A percentile compares a stretch with the other conserved stretches of the same genome.
Conservation (phyloP, 2,329 filamentous ascomycete genomes). For the Trichophyton simii region DNA sequence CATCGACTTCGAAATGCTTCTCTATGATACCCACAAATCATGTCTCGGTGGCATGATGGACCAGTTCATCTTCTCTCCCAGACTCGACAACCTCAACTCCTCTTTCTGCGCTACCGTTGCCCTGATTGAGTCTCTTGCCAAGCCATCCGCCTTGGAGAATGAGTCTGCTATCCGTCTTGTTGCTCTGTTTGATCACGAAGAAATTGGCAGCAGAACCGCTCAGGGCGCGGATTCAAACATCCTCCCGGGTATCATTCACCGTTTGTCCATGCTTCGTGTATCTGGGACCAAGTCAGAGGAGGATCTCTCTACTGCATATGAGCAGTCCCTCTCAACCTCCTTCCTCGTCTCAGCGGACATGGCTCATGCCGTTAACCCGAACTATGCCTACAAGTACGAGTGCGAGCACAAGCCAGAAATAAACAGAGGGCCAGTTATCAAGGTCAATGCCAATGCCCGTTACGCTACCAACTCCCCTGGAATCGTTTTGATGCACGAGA, state of each 20-base stretch:
- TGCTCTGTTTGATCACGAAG: conserved; percentile 93
- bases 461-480: conserved; percentile 96
- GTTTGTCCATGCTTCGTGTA: conserved; percentile 67
- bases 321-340: conserved; percentile 80
- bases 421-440: conserved; percentile 94
- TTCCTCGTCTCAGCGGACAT: conserved; percentile 96
- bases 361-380: conserved; percentile 92
- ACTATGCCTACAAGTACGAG: conserved; percentile 89
- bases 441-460: conserved; percentile 93
- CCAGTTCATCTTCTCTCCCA: conserved; percentile 91
- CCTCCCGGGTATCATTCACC: conserved; percentile 72
- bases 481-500: conserved; percentile 83
- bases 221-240: conserved; percentile 91
- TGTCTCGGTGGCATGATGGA: conserved; percentile 80
- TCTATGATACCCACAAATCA: conserved; percentile 90
- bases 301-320: conserved; percentile 63
- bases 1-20: conserved; percentile 88
- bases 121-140: conserved; percentile 63
- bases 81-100: conserved; percentile 92
- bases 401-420: conserved; percentile 80
- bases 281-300: conserved; percentile 40
- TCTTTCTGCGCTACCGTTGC: conserved; percentile 84
- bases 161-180: conserved; percentile 81
- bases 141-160: conserved; percentile 52
- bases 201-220: conserved; percentile 83